Conservation (phyloP, 495 filamentous ascomycete species). For the Tuber borchii region DNA sequence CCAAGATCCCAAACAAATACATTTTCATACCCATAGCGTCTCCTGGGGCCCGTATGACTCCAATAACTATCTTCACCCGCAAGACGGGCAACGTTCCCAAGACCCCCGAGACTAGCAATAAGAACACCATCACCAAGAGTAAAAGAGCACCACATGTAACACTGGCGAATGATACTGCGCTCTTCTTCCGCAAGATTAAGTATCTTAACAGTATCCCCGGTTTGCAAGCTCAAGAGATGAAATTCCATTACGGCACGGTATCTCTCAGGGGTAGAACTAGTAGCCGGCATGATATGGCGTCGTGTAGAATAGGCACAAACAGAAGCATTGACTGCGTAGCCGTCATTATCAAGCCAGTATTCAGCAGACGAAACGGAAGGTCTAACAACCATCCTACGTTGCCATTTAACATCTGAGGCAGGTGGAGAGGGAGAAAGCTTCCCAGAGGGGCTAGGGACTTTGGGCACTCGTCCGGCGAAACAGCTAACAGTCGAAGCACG, state of each 20-base stretch:
- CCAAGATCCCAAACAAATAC: constrained; percentile 34
- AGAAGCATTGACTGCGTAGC: constrained; percentile 28
- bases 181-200: constrained; percentile 37
- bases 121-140: constrained; percentile 31
- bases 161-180: constrained; percentile 17
- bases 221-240: constrained; percentile 29
- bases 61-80: constrained; percentile 19
- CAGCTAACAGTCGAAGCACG: constrained; percentile 31
- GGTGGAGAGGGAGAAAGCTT: neutral
- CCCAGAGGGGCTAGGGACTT: neutral
- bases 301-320: constrained; percentile 36
- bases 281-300: constrained; percentile 24
- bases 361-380: constrained; percentile 13
- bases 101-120: constrained; percentile 30
- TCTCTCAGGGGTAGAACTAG: neutral
- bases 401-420: constrained; percentile 11
- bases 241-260: constrained; percentile 36
- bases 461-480: constrained; percentile 19
- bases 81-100: constrained; percentile 8
- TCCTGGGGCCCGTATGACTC: constrained; percentile 8
- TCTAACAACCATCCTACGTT: constrained; percentile 33
- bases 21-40: constrained; percentile 34
- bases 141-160: constrained; percentile 39
- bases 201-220: constrained; percentile 32
- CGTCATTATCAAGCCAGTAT: constrained; percentile 40